A percentile compares a stretch with the other conserved stretches of the same genome.
Conservation (phyloP, 2,329 filamentous ascomycete species). For the Scopulariopsis brevicaulis region DNA sequence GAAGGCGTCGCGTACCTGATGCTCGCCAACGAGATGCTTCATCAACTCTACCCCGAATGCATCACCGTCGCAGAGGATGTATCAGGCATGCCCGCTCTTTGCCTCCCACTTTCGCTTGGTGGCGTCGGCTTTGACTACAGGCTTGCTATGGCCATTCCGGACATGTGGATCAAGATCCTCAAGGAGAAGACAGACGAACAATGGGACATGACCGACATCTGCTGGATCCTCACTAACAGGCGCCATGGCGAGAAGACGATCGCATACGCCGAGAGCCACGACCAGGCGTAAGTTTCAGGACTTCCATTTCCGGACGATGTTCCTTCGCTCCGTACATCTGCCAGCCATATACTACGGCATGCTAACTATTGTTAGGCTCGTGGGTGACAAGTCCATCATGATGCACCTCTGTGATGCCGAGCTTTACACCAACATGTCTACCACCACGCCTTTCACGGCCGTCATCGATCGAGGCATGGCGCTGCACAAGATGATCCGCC, state of each 20-base stretch:
- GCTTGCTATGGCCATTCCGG: constrained; percentile 92
- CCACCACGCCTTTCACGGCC: constrained; percentile 69
- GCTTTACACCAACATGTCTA: constrained; percentile 97
- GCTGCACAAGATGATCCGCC: constrained; percentile 94
- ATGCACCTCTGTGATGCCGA: constrained; percentile 98
- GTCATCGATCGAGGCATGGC: constrained; percentile 84
- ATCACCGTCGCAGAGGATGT: constrained; percentile 97
- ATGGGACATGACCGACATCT: constrained; percentile 82
- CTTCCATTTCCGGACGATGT: constrained; percentile 4
- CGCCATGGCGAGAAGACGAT: constrained; percentile 97
- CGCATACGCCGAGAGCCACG: constrained; percentile 92
- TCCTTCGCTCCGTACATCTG: constrained; percentile 3
- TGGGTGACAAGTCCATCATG: constrained; percentile 93
- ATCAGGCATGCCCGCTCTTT: constrained; percentile 96
- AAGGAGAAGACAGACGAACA: constrained; percentile 87
- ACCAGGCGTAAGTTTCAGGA: constrained; percentile 68
- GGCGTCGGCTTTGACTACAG: constrained; percentile 96
- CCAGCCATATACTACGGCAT: not conserved
- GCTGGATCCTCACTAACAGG: constrained; percentile 82
- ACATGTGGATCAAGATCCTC: constrained; percentile 98
- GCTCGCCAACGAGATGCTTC: constrained; percentile 92
- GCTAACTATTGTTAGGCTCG: constrained; percentile 45
- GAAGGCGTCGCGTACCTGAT: constrained; percentile 93
- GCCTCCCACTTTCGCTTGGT: constrained; percentile 71
- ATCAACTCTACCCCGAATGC: constrained; percentile 72